Conservation (phyloP, 1,284 basidiomycete species). For the Exsudoporus floridanus region DNA sequence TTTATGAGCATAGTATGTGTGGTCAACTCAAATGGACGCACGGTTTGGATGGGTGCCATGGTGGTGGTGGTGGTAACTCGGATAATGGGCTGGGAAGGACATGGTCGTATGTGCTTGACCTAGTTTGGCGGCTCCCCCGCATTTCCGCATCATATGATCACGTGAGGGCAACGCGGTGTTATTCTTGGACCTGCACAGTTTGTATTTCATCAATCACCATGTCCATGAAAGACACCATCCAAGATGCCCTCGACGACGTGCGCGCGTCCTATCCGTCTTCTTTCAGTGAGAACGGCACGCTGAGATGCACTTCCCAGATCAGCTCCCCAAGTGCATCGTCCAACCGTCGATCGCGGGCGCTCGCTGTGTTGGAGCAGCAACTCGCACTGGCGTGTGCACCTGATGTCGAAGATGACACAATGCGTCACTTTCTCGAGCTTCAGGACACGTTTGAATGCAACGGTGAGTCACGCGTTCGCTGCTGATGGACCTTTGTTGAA, state of each 20-base stretch:
- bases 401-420: slow-evolving; percentile 41
- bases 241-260: slow-evolving; percentile 67
- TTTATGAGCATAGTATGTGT: slow-evolving; percentile 2
- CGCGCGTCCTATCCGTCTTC: slow-evolving; percentile 25
- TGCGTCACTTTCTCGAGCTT: slow-evolving; percentile 57
- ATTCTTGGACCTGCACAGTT: neutral
- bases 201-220: slow-evolving; percentile 15
- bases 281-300: neutral
- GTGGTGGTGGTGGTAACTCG: slow-evolving; percentile 1
- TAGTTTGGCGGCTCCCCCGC: slow-evolving; percentile 9
- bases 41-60: slow-evolving; percentile 64
- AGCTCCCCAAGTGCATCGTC: slow-evolving; percentile 56
- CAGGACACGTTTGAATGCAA: slow-evolving; percentile 80
- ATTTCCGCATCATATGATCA: slow-evolving; percentile 23
- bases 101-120: neutral
- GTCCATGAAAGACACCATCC: slow-evolving; percentile 48
- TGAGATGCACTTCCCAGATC: slow-evolving; percentile 45
- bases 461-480: slow-evolving; percentile 43
- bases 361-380: slow-evolving; percentile 58
- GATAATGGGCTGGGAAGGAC: slow-evolving; percentile 10
- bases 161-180: slow-evolving; percentile 23
- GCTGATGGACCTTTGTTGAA: slow-evolving; percentile 2
- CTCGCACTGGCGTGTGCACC: slow-evolving; percentile 54
- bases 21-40: slow-evolving; percentile 29
- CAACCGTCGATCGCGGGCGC: slow-evolving; percentile 48